phyloP scores from a whole-genome alignment of 2,329 filamentous ascomycete species.

The Simplicillium sp. region DNA sequence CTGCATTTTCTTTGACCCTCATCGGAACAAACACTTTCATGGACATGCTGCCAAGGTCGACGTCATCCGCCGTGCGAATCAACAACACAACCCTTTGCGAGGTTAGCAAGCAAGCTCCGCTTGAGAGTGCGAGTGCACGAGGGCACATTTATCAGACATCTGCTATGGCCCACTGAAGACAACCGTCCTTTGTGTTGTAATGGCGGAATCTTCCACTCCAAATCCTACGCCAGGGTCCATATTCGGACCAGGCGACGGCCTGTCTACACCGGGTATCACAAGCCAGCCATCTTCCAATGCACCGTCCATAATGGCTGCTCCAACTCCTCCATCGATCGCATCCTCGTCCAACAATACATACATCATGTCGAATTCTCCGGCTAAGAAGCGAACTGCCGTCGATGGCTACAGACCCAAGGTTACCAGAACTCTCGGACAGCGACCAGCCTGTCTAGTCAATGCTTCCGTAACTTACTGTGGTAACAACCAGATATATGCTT shows the following conservation, averaged over 20 bases:
- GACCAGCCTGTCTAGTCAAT: slow-evolving; percentile 92
- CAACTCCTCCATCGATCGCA: slow-evolving; percentile 18
- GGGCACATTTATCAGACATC: too few species aligned
- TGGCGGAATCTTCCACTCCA: slow-evolving; percentile 37
- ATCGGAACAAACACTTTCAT: too few species aligned
- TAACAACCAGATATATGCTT: slow-evolving; percentile 95
- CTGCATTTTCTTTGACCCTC: too few species aligned
- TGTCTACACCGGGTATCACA: slow-evolving; percentile 12
- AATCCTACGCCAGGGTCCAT: slow-evolving; percentile 31
- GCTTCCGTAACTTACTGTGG: slow-evolving; percentile 98
- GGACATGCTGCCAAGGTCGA: too few species aligned
- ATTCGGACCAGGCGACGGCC: slow-evolving; percentile 27
- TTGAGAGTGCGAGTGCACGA: too few species aligned
- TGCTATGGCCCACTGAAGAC: too few species aligned
- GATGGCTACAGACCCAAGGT: slow-evolving; percentile 82
- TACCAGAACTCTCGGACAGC: slow-evolving; percentile 65
- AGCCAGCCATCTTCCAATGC: slow-evolving; percentile 18
- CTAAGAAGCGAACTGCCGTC: slow-evolving; percentile 52
- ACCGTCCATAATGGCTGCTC: slow-evolving; percentile 12
- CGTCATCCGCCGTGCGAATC: too few species aligned
- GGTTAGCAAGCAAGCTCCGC: slow-evolving; percentile 4
- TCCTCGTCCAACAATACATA: slow-evolving; percentile 67
- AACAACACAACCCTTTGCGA: too few species aligned
- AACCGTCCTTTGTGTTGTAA: slow-evolving; percentile 14
- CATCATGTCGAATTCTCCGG: slow-evolving; percentile 80